Conservation (phyloP, 352 stramenopile genomes). For the Globisporangium heterothallicum region DNA sequence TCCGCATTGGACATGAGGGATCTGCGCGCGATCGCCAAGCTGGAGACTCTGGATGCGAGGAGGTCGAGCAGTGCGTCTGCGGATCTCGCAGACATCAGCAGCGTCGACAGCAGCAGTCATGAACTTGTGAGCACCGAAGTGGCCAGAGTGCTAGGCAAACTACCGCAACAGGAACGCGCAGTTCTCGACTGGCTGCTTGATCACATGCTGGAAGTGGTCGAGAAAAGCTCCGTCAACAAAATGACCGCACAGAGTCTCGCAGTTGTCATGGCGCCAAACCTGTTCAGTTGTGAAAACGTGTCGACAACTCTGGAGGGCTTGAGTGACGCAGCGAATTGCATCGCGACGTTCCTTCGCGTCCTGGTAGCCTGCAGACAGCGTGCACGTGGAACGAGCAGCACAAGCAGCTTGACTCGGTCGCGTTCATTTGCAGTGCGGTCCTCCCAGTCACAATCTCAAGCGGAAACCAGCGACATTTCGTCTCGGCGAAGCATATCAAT, state of each 20-base stretch:
- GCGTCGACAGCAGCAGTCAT: background rate
- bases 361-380: constrained; percentile 28
- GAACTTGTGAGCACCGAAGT: constrained; percentile 15
- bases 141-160: constrained; percentile 16
- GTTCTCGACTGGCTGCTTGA: constrained; percentile 65
- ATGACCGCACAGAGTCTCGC: constrained; percentile 50
- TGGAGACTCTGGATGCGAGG: constrained; percentile 2
- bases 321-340: constrained; percentile 16
- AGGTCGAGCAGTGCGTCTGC: background rate
- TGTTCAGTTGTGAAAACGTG: constrained; percentile 26
- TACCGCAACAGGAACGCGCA: constrained; percentile 22
- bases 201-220: constrained; percentile 53
- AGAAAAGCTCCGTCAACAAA: constrained; percentile 27
- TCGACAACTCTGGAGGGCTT: constrained; percentile 16
- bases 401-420: background rate
- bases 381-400: background rate
- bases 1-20: constrained; percentile 16
- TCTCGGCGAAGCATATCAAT: background rate
- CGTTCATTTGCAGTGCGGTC: background rate
- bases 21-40: constrained; percentile 16
- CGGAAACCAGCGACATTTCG: background rate
- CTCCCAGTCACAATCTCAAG: no score
- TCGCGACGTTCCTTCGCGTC: constrained; percentile 37
- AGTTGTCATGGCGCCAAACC: constrained; percentile 54
- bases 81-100: constrained; percentile 6